Evolutionary conservation across 2,329 filamentous ascomycete species (phyloP), one percentile per base, ranked within the genome.

Genomic region (Pseudogymnoascus pannorum): DNA sequence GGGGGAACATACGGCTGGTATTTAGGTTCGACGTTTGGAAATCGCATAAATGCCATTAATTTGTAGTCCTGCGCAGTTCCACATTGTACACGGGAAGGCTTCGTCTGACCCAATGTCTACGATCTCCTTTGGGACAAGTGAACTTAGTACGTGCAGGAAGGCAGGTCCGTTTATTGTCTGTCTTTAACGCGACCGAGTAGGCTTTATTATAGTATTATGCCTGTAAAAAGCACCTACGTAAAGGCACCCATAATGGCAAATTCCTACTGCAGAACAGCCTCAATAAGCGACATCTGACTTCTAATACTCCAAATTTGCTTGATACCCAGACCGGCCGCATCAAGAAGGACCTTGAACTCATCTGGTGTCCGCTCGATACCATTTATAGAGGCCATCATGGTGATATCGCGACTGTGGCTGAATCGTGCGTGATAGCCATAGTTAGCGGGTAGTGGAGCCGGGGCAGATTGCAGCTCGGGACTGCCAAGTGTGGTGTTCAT

Each of bases 321-420:
- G 2, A 71, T 33, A 61, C 63, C 61, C 36, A 71, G 61, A 5
- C 68, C 69, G 5, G 70, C 68, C 24, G 20, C 57, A 61, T 68
- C 66, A 40, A 33, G 31, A 33, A 33, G 31, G 31, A 33, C 31
- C 14, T 62, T 61, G 57, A 71, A 72, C 58, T 73, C 60, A 2
- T 58, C 63, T 0, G 71, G 71, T 8, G 70, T 73, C 0, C 71
- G 61, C 64, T 73, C 71, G 40, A 73, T 72, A 2, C 71, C 71
- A 40, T 72, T 73, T 61, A 73, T 69, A 51, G 65, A 63, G 4
- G 66, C 60, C 68, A 72, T 72, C 64, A 73, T 66, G 22, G 62
- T 62, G 14, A 73, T 59, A 61, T 72, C 71, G 4, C 71, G 69
- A 24, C 64, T 61, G 33, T 72, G 69, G 11, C 62, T 66, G 62